Conservation (phyloP, 2,329 filamentous ascomycete genomes). For the Colletotrichum sp. region DNA sequence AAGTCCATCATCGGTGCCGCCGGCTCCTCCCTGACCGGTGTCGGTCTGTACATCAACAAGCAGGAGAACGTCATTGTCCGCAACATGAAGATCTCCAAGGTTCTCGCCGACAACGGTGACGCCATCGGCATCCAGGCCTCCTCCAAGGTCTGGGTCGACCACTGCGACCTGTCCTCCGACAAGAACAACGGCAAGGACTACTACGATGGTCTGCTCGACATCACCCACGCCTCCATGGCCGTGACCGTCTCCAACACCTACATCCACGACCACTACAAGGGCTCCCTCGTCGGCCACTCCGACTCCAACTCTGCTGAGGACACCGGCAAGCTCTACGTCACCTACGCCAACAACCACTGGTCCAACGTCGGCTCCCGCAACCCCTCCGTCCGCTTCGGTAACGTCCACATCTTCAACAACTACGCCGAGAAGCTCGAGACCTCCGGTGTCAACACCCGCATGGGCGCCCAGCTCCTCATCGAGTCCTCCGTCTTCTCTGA, state of each 20-base stretch:
- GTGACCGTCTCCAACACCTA: slow-evolving; percentile 52
- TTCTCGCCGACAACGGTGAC: slow-evolving; percentile 60
- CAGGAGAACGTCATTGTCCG: slow-evolving; percentile 65
- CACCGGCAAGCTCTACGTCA: slow-evolving; percentile 65
- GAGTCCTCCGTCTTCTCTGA: slow-evolving; percentile 57
- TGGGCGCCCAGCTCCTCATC: slow-evolving; percentile 62
- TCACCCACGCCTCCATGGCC: slow-evolving; percentile 66
- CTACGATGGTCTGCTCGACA: slow-evolving; percentile 70
- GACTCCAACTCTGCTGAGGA: slow-evolving; percentile 63
- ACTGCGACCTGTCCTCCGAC: slow-evolving; percentile 68
- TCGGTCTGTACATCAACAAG: slow-evolving; percentile 57
- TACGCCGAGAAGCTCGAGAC: slow-evolving; percentile 43
- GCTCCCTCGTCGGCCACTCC: slow-evolving; percentile 63
- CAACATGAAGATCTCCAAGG: slow-evolving; percentile 64
- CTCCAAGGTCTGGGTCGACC: slow-evolving; percentile 70
- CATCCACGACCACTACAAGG: slow-evolving; percentile 56
- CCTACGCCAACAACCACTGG: slow-evolving; percentile 71
- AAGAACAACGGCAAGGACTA: slow-evolving; percentile 67
- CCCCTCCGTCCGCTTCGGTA: slow-evolving; percentile 70
- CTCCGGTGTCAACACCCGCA: slow-evolving; percentile 59
- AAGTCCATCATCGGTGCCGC: slow-evolving; percentile 48
- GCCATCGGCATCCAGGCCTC: slow-evolving; percentile 62
- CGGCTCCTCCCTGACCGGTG: slow-evolving; percentile 42
- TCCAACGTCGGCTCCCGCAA: slow-evolving; percentile 66
- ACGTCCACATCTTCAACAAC: slow-evolving; percentile 62